Conservation (phyloP, 2,329 filamentous ascomycete species). For the Pseudogymnoascus pannorum region DNA sequence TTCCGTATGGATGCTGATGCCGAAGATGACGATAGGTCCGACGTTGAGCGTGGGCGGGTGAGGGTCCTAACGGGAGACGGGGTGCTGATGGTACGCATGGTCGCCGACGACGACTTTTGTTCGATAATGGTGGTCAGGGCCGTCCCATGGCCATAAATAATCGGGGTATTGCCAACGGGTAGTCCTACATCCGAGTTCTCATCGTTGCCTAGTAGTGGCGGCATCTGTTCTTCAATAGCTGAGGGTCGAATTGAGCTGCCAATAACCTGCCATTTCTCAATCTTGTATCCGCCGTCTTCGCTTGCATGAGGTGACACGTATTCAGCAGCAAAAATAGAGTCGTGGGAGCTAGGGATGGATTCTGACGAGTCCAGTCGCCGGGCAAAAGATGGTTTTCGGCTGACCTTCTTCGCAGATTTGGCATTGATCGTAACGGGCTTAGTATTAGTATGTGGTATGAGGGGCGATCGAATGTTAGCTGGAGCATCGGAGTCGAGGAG, state of each 20-base stretch:
- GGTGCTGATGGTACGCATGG: conserved; percentile 27
- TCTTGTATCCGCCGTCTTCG: conserved; percentile 21
- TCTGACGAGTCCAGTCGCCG: conserved; percentile 31
- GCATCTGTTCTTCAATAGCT: background rate
- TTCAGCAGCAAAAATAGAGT: conserved; percentile 33
- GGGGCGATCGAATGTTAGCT: background rate
- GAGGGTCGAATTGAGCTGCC: conserved; percentile 3
- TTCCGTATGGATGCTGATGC: background rate
- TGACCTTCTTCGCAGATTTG: conserved; percentile 21
- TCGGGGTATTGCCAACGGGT: conserved; percentile 25
- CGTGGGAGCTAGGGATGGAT: conserved; percentile 30
- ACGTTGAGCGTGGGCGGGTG: conserved; percentile 2
- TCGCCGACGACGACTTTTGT: conserved; percentile 31
- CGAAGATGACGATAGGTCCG: background rate
- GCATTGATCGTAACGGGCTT: background rate
- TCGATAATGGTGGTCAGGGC: conserved; percentile 35
- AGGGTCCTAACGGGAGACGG: conserved; percentile 19
- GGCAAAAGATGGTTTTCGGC: conserved; percentile 26
- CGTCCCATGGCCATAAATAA: conserved; percentile 36
- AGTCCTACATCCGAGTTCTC: conserved; percentile 26
- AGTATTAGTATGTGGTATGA: background rate
- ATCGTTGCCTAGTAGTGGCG: conserved; percentile 21
- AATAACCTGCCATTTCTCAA: conserved; percentile 18
- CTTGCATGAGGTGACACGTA: conserved; percentile 29
- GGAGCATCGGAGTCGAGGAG: background rate